phyloP scores from a whole-genome alignment of 192 early-diverging fungal species.

The Powellomyces hirtus region DNA sequence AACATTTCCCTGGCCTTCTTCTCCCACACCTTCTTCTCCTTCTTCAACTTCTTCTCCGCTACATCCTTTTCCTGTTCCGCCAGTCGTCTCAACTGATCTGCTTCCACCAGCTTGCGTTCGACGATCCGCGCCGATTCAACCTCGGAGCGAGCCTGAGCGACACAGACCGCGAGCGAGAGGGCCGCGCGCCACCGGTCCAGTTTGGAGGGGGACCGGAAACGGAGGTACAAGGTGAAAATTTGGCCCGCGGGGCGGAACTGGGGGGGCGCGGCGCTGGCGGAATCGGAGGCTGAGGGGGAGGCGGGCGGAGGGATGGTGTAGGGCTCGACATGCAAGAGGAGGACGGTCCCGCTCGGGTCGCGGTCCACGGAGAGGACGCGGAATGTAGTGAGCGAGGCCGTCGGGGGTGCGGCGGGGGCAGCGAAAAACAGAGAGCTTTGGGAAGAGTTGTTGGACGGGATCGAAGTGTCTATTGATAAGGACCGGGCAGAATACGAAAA shows the following conservation, averaged over 20 bases:
- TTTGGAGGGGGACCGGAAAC: slow-evolving; percentile 12
- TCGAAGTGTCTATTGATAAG: not conserved
- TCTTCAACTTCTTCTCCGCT: slow-evolving; percentile 3
- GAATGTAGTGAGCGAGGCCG: slow-evolving; percentile 9
- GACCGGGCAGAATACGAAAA: not conserved
- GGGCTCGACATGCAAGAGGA: slow-evolving; percentile 17
- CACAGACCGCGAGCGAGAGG: slow-evolving; percentile 9
- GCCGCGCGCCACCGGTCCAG: slow-evolving; percentile 23
- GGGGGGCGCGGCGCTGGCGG: not conserved
- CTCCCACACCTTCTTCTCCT: slow-evolving; percentile 23
- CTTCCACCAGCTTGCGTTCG: not conserved
- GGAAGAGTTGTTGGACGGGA: not conserved
- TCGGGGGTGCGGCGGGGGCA: not conserved
- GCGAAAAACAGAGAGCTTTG: slow-evolving; percentile 1
- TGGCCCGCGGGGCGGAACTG: not conserved
- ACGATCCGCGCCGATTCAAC: not conserved
- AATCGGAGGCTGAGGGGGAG: not conserved
- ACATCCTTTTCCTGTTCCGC: slow-evolving; percentile 8
- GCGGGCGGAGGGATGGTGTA: not conserved
- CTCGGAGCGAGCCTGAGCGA: slow-evolving; percentile 17
- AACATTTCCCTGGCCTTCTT: slow-evolving; percentile 24
- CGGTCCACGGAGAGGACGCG: slow-evolving; percentile 11
- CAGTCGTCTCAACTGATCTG: not conserved
- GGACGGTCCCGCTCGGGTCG: slow-evolving; percentile 4
- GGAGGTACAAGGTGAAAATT: slow-evolving; percentile 6